Percentiles rank a stretch among this genome's conserved stretches.
Conservation (phyloP, 2,329 filamentous ascomycete species). For the Hypoxylon sp. region DNA sequence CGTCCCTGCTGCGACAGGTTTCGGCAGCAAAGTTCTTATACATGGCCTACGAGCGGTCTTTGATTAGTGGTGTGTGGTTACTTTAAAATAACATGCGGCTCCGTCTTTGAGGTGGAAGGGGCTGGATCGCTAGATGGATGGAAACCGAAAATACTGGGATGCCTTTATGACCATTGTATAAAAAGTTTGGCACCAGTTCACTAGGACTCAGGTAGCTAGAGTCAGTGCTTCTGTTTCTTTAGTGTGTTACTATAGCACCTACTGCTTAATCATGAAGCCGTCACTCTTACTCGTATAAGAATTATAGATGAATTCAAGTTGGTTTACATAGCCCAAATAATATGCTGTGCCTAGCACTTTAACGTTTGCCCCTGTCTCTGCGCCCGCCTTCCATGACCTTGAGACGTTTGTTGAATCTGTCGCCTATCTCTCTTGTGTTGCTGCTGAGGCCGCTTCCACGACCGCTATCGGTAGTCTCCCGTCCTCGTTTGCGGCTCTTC, state of each 20-base stretch:
- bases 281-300: not conserved
- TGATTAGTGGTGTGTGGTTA: not conserved
- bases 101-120: not conserved
- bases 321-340: not conserved
- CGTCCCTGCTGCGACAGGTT: not conserved
- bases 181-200: not conserved
- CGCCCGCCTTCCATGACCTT: conserved; percentile 61
- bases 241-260: not conserved
- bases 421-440: conserved; percentile 71
- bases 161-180: not conserved
- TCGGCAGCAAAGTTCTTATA: not conserved
- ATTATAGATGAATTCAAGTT: not conserved
- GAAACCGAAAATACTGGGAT: not conserved
- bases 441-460: conserved; percentile 69
- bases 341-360: not conserved
- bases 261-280: not conserved
- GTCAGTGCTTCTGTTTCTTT: not conserved
- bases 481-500: conserved; percentile 85
- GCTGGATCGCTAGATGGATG: not conserved
- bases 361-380: conserved; percentile 55
- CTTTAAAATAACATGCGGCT: not conserved
- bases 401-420: conserved; percentile 78
- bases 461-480: conserved; percentile 76
- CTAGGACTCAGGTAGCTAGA: too few relatives aligned
- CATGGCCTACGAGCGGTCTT: not conserved